Conservation (phyloP, 768 basidiomycete species). For the Tricholoma bakamatsutake region DNA sequence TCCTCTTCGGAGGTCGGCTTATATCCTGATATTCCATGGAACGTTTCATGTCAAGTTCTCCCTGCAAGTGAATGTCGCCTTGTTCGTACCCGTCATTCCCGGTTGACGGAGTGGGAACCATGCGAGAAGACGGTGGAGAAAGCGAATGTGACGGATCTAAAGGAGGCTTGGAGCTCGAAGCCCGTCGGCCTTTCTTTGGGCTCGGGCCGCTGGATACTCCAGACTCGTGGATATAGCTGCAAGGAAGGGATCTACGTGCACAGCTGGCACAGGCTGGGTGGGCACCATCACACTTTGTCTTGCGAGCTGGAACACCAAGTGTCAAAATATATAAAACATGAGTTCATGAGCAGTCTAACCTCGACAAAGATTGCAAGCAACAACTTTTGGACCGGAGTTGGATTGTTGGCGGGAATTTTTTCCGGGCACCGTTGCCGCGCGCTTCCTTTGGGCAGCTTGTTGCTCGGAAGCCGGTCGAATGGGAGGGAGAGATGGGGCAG, state of each 20-base stretch:
- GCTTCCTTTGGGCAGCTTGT: constrained; percentile 63
- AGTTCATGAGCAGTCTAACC: constrained; percentile 33
- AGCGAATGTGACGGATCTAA: constrained; percentile 39
- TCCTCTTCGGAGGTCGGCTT: constrained; percentile 59
- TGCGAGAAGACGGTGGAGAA: constrained; percentile 53
- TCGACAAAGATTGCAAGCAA: constrained; percentile 86
- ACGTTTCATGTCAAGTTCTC: constrained; percentile 57
- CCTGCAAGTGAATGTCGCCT: constrained; percentile 36
- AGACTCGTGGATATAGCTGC: constrained; percentile 75
- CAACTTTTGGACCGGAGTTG: constrained; percentile 77
- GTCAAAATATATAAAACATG: constrained; percentile 1
- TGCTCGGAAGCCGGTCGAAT: constrained; percentile 63
- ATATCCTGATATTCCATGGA: constrained; percentile 48
- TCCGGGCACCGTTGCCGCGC: constrained; percentile 63
- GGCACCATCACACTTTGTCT: constrained; percentile 86
- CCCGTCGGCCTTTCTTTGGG: constrained; percentile 46
- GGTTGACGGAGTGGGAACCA: constrained; percentile 44
- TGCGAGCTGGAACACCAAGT: constrained; percentile 53
- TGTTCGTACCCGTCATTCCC: constrained; percentile 31
- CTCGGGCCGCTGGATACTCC: constrained; percentile 26
- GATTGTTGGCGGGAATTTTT: constrained; percentile 53
- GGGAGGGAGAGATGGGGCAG: constrained; percentile 57
- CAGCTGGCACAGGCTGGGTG: constrained; percentile 83
- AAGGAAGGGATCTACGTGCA: constrained; percentile 65
- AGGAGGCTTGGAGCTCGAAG: constrained; percentile 46